Evolutionary conservation across 495 filamentous ascomycete species (phyloP).

Genomic region (Niebla homalea): DNA sequence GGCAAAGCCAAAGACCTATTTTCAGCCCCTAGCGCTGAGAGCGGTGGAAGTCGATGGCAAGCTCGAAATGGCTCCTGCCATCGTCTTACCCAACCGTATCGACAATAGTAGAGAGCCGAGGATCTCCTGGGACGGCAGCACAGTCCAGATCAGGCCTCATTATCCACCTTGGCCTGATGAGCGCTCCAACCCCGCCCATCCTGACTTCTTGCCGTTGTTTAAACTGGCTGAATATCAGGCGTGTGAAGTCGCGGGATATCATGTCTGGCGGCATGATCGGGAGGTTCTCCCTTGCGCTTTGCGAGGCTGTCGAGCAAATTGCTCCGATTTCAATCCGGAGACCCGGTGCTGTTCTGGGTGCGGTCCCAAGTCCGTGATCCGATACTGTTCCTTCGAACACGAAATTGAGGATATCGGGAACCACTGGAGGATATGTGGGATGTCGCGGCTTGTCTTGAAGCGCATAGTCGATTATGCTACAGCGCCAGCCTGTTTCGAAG

Average conservation of each 20-base stretch:
- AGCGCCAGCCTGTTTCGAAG: slow-evolving; percentile 1
- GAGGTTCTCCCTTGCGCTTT: slow-evolving; percentile 16
- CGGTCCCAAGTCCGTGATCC: slow-evolving; percentile 28
- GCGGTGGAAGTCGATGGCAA: background rate
- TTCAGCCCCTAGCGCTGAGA: background rate
- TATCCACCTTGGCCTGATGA: slow-evolving; percentile 4
- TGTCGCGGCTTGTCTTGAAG: background rate
- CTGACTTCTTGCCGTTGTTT: slow-evolving; percentile 7
- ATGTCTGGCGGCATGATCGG: slow-evolving; percentile 13
- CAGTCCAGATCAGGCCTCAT: slow-evolving; percentile 5
- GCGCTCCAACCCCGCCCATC: slow-evolving; percentile 5
- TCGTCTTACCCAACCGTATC: slow-evolving; percentile 2
- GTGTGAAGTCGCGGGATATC: slow-evolving; percentile 6
- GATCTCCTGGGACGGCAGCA: background rate
- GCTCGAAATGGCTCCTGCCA: background rate
- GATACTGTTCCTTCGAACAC: slow-evolving; percentile 31
- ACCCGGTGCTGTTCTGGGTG: slow-evolving; percentile 30
- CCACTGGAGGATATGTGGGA: slow-evolving; percentile 26
- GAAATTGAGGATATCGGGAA: slow-evolving; percentile 21
- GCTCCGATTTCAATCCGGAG: slow-evolving; percentile 33
- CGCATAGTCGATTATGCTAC: slow-evolving; percentile 8
- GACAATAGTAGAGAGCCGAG: background rate
- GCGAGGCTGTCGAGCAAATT: slow-evolving; percentile 30
- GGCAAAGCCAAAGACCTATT: background rate
- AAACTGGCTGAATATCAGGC: slow-evolving; percentile 15